These are phyloP conservation scores for Selenicereus undatus DNA, from an alignment of 148 eudicot species.

Conservation along the genomic window DNA sequence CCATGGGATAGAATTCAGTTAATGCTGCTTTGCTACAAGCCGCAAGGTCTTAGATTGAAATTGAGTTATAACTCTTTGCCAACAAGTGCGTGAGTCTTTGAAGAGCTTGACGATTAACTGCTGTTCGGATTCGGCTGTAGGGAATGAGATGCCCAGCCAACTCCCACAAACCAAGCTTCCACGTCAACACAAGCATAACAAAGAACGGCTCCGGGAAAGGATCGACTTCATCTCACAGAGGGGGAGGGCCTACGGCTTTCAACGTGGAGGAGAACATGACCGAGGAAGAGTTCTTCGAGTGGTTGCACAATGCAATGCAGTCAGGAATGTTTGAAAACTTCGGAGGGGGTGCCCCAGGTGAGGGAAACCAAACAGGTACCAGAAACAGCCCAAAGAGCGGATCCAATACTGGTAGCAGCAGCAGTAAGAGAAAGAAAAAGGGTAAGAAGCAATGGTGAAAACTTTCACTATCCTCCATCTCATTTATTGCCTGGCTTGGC, in stretches of 20 bases:
- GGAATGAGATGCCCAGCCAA: constrained; percentile 93
- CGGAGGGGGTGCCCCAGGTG: constrained; percentile 34
- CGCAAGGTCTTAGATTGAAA: background rate
- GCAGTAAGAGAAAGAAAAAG: constrained; percentile 75
- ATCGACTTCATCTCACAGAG: constrained; percentile 45
- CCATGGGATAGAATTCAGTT: background rate
- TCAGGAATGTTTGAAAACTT: constrained; percentile 70
- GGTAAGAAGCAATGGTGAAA: constrained; percentile 68
- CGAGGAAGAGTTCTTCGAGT: constrained; percentile 83
- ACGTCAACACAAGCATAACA: constrained; percentile 75
- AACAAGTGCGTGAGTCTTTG: background rate
- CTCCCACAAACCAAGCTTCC: constrained; percentile 92
- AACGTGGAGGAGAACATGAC: constrained; percentile 72
- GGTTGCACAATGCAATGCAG: constrained; percentile 78
- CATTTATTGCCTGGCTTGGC: background rate
- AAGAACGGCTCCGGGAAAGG: constrained; percentile 54
- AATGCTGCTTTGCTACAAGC: no score
- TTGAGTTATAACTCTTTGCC: background rate
- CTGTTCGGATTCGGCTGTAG: constrained; percentile 30
- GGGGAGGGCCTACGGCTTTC: constrained; percentile 32
- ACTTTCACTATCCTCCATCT: background rate
- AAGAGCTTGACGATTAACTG: background rate
- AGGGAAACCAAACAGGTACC: constrained; percentile 28
- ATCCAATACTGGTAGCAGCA: constrained; percentile 28
- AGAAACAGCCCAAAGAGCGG: constrained; percentile 24